A percentile compares a stretch with the other conserved stretches of the same genome.
Evolutionary conservation across 2,329 filamentous ascomycete species (phyloP).

Genomic region (Penicillium psychrosexuale): DNA sequence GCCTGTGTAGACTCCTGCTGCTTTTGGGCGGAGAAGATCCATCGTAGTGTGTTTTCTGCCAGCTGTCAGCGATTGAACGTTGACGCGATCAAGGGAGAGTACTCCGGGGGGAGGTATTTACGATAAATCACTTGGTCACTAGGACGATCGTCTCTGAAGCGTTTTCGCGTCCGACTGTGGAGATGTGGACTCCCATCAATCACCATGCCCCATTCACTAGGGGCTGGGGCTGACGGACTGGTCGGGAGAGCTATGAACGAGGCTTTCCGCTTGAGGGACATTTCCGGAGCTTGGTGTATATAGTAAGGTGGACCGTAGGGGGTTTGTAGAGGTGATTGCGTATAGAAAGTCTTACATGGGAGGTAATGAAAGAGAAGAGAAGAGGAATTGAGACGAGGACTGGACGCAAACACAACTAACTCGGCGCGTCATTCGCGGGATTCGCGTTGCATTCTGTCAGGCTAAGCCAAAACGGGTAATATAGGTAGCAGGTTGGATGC

Average conservation of each 20-base stretch:
- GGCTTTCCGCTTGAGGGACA: conserved; percentile 60
- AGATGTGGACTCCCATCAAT: conserved; percentile 44
- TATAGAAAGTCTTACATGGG: not conserved
- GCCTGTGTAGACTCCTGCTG: conserved; percentile 21
- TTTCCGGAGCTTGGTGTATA: conserved; percentile 23
- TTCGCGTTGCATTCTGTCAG: conserved; percentile 23
- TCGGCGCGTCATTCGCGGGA: conserved; percentile 16
- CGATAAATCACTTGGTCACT: conserved; percentile 56
- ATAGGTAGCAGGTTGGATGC: conserved; percentile 26
- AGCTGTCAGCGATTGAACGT: conserved; percentile 17
- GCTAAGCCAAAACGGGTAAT: conserved; percentile 30
- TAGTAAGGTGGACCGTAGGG: not conserved
- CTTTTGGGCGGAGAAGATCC: conserved; percentile 43
- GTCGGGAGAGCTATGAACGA: conserved; percentile 49
- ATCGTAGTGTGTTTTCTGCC: conserved; percentile 42
- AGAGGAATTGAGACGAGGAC: not conserved
- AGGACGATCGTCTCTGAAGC: conserved; percentile 57
- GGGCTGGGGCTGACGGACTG: conserved; percentile 12
- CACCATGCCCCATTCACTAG: conserved; percentile 24
- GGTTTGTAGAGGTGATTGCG: not conserved
- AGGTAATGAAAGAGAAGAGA: not conserved
- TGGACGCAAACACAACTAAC: conserved; percentile 15
- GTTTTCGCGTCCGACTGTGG: conserved; percentile 57
- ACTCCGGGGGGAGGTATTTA: conserved; percentile 30
- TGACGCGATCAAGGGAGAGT: not conserved